These are phyloP conservation scores for Fomitopsis betulina DNA, from an alignment of 1,284 basidiomycete genomes.

Conservation along the genomic window DNA sequence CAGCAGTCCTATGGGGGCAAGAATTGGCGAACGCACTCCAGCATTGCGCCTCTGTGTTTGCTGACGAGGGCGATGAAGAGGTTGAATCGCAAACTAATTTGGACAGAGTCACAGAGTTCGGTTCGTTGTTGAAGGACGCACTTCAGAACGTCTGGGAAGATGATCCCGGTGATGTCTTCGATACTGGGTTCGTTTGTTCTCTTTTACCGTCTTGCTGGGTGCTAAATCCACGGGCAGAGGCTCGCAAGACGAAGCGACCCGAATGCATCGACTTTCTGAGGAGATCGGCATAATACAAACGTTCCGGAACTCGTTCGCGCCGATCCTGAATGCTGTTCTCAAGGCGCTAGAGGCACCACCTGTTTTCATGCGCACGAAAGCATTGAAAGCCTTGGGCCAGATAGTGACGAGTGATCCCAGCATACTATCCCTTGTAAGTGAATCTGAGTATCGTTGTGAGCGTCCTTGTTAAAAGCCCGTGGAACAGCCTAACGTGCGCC, in stretches of 20 bases:
- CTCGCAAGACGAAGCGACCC: conserved; percentile 60
- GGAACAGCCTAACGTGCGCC: conserved; percentile 63
- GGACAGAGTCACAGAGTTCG: conserved; percentile 41
- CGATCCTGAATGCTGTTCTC: conserved; percentile 75
- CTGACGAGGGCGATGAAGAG: conserved; percentile 28
- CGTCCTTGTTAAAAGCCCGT: not conserved
- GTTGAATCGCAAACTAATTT: conserved; percentile 22
- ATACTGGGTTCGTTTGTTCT: conserved; percentile 54
- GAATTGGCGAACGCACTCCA: conserved; percentile 64
- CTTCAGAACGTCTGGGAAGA: conserved; percentile 69
- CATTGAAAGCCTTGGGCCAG: conserved; percentile 79
- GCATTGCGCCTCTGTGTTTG: conserved; percentile 44
- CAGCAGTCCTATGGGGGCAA: conserved; percentile 67
- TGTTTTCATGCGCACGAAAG: conserved; percentile 89
- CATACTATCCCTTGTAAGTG: conserved; percentile 69
- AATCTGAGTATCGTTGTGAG: not conserved
- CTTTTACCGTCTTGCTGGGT: not conserved
- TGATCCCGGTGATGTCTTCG: conserved; percentile 63
- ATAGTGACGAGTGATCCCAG: conserved; percentile 84
- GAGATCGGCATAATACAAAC: conserved; percentile 73
- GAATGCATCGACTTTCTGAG: conserved; percentile 66
- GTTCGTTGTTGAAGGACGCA: conserved; percentile 51
- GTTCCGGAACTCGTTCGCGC: conserved; percentile 73
- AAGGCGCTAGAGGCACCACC: conserved; percentile 74
- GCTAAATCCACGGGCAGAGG: conserved; percentile 28